A percentile compares a stretch with the other conserved stretches of the same genome.
These are phyloP conservation scores for Phytophthora hibernalis DNA, from an alignment of 352 stramenopile genomes.

Conservation along the genomic window DNA sequence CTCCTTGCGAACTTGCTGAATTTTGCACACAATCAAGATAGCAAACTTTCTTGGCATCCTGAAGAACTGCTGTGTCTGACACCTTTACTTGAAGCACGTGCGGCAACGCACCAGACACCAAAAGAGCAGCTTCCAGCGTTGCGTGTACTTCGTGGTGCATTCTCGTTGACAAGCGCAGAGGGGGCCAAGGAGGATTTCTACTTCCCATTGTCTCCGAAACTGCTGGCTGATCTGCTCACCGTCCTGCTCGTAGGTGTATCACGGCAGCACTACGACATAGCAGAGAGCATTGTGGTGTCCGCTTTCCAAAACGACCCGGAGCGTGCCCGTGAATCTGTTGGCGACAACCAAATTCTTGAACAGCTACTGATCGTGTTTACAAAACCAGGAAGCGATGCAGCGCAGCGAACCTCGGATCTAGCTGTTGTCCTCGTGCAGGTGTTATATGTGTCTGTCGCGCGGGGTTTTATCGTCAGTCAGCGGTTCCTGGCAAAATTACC, in stretches of 20 bases:
- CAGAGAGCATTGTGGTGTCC: conserved; percentile 58
- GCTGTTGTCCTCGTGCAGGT: conserved; percentile 57
- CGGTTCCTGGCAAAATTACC: conserved; percentile 67
- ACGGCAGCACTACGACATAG: conserved; percentile 40
- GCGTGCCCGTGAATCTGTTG: conserved; percentile 51
- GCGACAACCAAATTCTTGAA: conserved; percentile 68
- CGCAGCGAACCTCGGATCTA: conserved; percentile 31
- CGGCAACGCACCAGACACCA: conserved; percentile 44
- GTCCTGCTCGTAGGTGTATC: conserved; percentile 64
- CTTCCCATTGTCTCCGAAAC: conserved; percentile 55
- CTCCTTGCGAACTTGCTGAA: conserved; percentile 59
- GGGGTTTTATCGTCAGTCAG: conserved; percentile 56
- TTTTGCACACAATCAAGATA: conserved; percentile 30
- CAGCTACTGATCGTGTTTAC: conserved; percentile 73
- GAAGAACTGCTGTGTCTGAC: conserved; percentile 39
- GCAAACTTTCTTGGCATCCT: conserved; percentile 34
- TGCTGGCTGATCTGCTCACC: conserved; percentile 73
- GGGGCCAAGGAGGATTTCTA: conserved; percentile 33
- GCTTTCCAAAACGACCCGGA: conserved; percentile 53
- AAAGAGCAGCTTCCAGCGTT: conserved; percentile 58
- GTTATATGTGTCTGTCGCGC: conserved; percentile 54
- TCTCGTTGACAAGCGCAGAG: conserved; percentile 16
- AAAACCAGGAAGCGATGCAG: conserved; percentile 40
- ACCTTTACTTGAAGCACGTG: conserved; percentile 34
- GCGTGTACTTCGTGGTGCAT: conserved; percentile 50